Percentiles rank a stretch among this genome's conserved stretches.
These are phyloP conservation scores for Cystobasidium sp. DNA, from an alignment of 1,284 basidiomycete genomes.

Conservation along the genomic window DNA sequence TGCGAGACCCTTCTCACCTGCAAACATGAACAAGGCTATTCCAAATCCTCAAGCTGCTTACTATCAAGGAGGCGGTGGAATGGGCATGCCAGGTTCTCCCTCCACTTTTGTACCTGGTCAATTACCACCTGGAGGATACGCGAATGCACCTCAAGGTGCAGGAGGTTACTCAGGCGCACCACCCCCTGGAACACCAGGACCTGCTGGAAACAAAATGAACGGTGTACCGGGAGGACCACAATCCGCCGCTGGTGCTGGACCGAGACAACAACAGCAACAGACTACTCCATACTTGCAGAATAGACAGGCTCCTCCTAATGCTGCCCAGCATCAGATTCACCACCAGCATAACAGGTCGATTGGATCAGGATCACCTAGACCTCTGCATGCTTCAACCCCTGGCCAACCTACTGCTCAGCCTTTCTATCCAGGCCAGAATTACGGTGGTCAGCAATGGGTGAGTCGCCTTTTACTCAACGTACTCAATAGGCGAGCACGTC, in stretches of 20 bases:
- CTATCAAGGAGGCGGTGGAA: conserved; percentile 16
- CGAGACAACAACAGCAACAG: conserved; percentile 9
- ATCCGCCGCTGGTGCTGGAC: conserved; percentile 11
- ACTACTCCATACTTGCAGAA: conserved; percentile 32
- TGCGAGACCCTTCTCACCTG: conserved; percentile 37
- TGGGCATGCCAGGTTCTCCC: conserved; percentile 22
- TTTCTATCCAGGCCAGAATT: conserved; percentile 16
- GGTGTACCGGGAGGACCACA: conserved; percentile 23
- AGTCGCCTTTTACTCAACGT: neutral
- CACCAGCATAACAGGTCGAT: conserved; percentile 26
- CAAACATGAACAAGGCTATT: conserved; percentile 10
- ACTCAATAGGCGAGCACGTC: neutral
- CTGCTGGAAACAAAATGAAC: conserved; percentile 22
- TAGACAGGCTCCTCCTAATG: conserved; percentile 16
- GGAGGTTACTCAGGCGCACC: neutral
- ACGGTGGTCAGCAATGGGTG: conserved; percentile 27
- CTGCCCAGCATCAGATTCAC: conserved; percentile 37
- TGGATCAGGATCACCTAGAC: conserved; percentile 29
- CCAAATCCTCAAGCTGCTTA: conserved; percentile 9
- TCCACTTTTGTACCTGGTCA: conserved; percentile 28
- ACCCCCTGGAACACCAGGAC: conserved; percentile 8
- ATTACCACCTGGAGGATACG: conserved; percentile 11
- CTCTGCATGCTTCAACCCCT: conserved; percentile 12
- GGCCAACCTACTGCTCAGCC: conserved; percentile 17
- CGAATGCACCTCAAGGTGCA: neutral